Evolutionary conservation across 768 basidiomycete genomes (phyloP).

Genomic region (Mycena belliarum): DNA sequence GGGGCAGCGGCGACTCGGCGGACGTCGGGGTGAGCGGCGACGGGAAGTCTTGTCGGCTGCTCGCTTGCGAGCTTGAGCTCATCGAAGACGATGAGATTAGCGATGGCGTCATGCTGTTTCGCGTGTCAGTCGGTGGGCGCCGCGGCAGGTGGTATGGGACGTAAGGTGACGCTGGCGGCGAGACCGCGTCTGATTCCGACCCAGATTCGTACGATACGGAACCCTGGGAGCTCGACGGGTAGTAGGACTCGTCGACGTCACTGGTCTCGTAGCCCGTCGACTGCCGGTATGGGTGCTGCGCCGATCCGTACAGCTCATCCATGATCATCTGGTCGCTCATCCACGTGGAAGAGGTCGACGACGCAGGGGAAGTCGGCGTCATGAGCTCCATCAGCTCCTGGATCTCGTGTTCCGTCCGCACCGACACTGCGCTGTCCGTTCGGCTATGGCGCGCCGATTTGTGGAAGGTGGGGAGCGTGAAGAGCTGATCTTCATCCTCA

Average conservation of each 20-base stretch:
- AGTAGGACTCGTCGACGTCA: slow-evolving; percentile 9
- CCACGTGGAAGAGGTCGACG: slow-evolving; percentile 15
- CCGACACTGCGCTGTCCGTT: slow-evolving; percentile 44
- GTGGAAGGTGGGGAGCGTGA: slow-evolving; percentile 28
- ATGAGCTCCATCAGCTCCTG: slow-evolving; percentile 53
- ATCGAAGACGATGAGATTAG: slow-evolving; percentile 17
- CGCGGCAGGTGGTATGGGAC: slow-evolving; percentile 21
- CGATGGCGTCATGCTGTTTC: slow-evolving; percentile 9
- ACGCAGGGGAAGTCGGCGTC: slow-evolving; percentile 30
- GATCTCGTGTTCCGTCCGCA: slow-evolving; percentile 51
- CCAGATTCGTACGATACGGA: slow-evolving; percentile 8
- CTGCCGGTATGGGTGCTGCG: slow-evolving; percentile 5
- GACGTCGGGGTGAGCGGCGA: slow-evolving; percentile 16
- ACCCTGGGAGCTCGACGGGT: slow-evolving; percentile 12
- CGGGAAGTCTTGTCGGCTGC: not conserved
- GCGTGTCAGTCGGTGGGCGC: slow-evolving; percentile 8
- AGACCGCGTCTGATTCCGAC: slow-evolving; percentile 9
- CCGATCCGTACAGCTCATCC: slow-evolving; percentile 18
- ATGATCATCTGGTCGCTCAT: slow-evolving; percentile 21
- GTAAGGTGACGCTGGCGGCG: not conserved
- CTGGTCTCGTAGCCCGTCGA: not conserved
- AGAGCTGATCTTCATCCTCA: slow-evolving; percentile 17
- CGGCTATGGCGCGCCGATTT: slow-evolving; percentile 29
- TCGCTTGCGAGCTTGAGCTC: slow-evolving; percentile 1
- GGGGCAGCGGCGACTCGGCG: slow-evolving; percentile 8